These are phyloP conservation scores for Saksenaea vasiformis DNA, from an alignment of 371 early-diverging fungal genomes.

Conservation along the genomic window DNA sequence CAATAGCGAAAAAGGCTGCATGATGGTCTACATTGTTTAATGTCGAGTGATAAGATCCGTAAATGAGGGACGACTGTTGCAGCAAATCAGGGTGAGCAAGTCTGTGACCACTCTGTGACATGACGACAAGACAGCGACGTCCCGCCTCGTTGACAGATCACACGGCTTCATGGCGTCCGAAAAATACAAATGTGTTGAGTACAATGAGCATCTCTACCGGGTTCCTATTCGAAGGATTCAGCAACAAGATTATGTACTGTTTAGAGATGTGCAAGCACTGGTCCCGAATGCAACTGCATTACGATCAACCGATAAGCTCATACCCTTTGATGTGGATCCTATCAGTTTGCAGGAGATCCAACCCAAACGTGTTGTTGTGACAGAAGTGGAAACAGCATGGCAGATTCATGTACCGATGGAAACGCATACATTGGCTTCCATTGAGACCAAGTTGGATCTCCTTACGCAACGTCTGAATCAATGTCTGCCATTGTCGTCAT, in stretches of 20 bases:
- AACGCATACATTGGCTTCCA: constrained; percentile 11
- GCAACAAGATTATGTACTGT: constrained; percentile 28
- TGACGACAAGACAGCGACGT: no score
- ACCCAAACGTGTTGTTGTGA: constrained; percentile 34
- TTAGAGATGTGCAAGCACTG: constrained; percentile 39
- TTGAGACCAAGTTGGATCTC: constrained; percentile 36
- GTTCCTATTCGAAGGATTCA: constrained; percentile 41
- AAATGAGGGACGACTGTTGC: no score
- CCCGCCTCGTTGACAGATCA: not conserved
- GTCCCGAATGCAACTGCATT: constrained; percentile 44
- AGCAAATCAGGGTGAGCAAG: no score
- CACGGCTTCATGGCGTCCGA: not conserved
- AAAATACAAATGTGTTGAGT: constrained; percentile 31
- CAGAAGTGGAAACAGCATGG: constrained; percentile 31
- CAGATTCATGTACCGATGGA: constrained; percentile 36
- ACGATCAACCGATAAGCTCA: constrained; percentile 32
- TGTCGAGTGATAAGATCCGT: no score
- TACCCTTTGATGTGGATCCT: constrained; percentile 41
- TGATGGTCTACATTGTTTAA: not conserved
- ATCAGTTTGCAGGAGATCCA: constrained; percentile 16
- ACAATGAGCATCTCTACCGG: constrained; percentile 30
- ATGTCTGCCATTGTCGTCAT: constrained; percentile 3
- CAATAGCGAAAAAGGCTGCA: no score
- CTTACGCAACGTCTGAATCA: constrained; percentile 19
- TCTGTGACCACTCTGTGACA: no score